Base-by-base conservation (phyloP, 73 alveolate species). In the Effrenium voratum region DNA sequence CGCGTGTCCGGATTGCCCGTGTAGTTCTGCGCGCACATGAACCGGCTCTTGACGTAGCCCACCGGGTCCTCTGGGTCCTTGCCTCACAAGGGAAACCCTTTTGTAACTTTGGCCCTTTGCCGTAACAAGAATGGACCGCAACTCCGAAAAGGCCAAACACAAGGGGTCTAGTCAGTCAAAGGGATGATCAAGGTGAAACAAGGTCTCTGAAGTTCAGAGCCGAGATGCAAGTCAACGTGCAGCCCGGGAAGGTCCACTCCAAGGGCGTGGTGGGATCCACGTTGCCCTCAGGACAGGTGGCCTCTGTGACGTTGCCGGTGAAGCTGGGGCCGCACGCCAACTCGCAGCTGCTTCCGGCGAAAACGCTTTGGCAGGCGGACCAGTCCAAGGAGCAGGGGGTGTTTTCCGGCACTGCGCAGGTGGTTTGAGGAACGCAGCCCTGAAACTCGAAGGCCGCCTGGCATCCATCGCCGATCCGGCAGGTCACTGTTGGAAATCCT, bases 211-310 rank as follows among this genome's bases (percentile, higher is more conserved):
- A 10, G n/a, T 30, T 22, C 28, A 22, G 72, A 57, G 16, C 72
- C 3, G n/a, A 1, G 72, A 57, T 57, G n/a, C 72, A 22, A 22
- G 30, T 41, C 72, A 90, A 57, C 75, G 45, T 32, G 38, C 97
- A 90, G 36, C 88, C 97, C n/a, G 97, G 97, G 75, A 90, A 90
- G 34, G 97, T 90, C 97, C 97, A 90, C 36, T 90, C 88, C 76
- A 90, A 76, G 12, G 83, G 49, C 30, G 97, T 90, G 76, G 80
- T 34, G 45, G 97, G 97, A 76, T 90, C 88, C 28, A 44, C 68
- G 88, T 90, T 90, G 41, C 97, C 97, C 73, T 24, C 88, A 15
- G 87, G 88, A 34, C 97, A 90, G 30, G 55, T 45, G 38, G 88
- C 97, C 59, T 90, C 97, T 5, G 97, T 90, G 75, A 70, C 32